phyloP scores from a whole-genome alignment of 2,329 filamentous ascomycete species.

The Coniella vitis region DNA sequence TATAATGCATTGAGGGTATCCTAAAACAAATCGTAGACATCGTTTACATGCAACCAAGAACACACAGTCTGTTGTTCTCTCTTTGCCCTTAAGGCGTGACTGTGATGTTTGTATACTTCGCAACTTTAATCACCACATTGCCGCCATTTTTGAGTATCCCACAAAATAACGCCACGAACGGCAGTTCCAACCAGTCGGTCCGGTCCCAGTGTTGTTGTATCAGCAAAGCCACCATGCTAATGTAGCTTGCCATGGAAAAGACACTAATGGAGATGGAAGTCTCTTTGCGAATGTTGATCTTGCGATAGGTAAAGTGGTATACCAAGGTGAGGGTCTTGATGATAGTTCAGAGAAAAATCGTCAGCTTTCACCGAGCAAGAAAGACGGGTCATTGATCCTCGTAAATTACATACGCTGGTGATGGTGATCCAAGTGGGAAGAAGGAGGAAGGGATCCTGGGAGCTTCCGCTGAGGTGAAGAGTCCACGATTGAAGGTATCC shows the following conservation, averaged over 20 bases:
- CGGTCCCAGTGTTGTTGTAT: constrained; percentile 59
- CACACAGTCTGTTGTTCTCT: background rate
- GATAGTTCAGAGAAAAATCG: background rate
- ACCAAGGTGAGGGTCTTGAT: constrained; percentile 62
- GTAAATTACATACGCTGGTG: constrained; percentile 57
- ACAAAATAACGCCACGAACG: constrained; percentile 43
- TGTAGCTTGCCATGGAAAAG: constrained; percentile 69
- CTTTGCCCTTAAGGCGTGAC: constrained; percentile 17
- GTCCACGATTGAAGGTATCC: constrained; percentile 69
- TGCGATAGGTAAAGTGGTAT: constrained; percentile 72
- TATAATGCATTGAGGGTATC: constrained; percentile 6
- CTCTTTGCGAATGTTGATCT: constrained; percentile 73
- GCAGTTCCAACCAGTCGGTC: constrained; percentile 54
- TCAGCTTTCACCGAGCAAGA: too few relatives aligned
- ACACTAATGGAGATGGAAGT: constrained; percentile 71
- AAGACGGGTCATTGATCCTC: too few relatives aligned
- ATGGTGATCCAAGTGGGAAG: constrained; percentile 75
- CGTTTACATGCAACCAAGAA: background rate
- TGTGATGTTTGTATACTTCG: constrained; percentile 25
- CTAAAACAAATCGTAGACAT: background rate
- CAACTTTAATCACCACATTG: constrained; percentile 21
- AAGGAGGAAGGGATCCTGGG: constrained; percentile 62
- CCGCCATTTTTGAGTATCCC: constrained; percentile 29
- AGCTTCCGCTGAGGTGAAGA: constrained; percentile 62
- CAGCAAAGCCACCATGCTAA: constrained; percentile 65